Conservation (phyloP, 345 rosid species). For the Eucalyptus albens region DNA sequence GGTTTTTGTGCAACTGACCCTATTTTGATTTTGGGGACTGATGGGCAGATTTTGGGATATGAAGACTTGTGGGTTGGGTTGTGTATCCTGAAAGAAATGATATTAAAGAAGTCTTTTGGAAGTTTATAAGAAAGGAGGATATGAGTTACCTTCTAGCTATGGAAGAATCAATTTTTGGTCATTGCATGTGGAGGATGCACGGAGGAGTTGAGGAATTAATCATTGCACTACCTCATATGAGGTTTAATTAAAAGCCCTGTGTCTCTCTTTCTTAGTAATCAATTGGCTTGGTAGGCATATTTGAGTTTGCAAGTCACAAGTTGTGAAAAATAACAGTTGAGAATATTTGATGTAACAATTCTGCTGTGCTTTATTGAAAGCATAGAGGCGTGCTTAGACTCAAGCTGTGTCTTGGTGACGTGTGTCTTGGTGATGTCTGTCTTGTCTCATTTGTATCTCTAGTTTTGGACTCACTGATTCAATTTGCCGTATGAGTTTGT, state of each 20-base stretch:
- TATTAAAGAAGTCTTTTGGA: not conserved
- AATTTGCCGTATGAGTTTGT: not conserved
- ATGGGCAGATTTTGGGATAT: not conserved
- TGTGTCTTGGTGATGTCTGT: not conserved
- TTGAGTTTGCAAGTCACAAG: not conserved
- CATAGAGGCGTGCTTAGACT: not conserved
- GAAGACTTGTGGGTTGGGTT: not conserved
- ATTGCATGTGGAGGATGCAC: not conserved
- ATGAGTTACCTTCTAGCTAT: not conserved
- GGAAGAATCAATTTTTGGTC: not conserved
- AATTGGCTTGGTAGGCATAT: not conserved
- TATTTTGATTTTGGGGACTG: not conserved
- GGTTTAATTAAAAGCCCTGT: not conserved
- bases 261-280: not conserved
- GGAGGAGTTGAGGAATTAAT: not conserved
- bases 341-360: not conserved
- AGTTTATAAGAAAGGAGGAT: not conserved
- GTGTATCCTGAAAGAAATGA: not conserved
- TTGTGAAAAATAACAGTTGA: not conserved
- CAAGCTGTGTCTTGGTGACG: not conserved
- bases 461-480: not conserved
- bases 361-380: not conserved
- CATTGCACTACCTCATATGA: not conserved
- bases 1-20: not conserved
- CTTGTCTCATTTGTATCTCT: not conserved